Percentiles rank a stretch among this genome's conserved stretches.
These are phyloP conservation scores for Camelina neglecta DNA, from an alignment of 345 rosid species.

Conservation along the genomic window DNA sequence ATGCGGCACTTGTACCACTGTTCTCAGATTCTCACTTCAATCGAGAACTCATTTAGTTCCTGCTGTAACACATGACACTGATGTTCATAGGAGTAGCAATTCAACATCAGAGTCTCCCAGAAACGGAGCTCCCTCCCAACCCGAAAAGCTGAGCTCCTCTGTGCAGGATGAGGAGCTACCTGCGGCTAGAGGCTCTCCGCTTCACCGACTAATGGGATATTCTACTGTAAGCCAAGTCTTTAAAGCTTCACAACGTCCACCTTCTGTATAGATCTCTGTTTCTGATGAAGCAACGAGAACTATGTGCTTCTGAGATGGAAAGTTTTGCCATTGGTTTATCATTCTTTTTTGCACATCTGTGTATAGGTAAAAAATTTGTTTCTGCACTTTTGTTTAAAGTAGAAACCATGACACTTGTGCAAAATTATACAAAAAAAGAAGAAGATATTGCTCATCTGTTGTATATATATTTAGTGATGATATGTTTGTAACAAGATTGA, in stretches of 20 bases:
- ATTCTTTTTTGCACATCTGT: constrained; percentile 42
- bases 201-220: constrained; percentile 90
- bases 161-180: constrained; percentile 45
- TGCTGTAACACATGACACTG: constrained; percentile 35
- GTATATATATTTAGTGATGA: constrained; percentile 8
- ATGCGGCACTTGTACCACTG: constrained; percentile 72
- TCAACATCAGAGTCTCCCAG: constrained; percentile 47
- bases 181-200: constrained; percentile 59
- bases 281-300: constrained; percentile 31
- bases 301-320: background rate
- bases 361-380: constrained; percentile 39
- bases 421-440: constrained; percentile 18
- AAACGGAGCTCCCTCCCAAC: constrained; percentile 31
- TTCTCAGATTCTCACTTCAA: constrained; percentile 71
- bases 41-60: constrained; percentile 59
- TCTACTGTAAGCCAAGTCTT: constrained; percentile 69
- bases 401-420: constrained; percentile 36
- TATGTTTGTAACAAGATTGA: constrained; percentile 35
- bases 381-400: constrained; percentile 30
- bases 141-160: constrained; percentile 49
- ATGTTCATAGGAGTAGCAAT: constrained; percentile 40
- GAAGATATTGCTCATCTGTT: constrained; percentile 21
- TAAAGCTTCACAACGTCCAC: constrained; percentile 39
- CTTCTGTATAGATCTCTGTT: constrained; percentile 37
- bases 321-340: constrained; percentile 41